Percentiles rank a stretch among this genome's conserved stretches.
Conservation (phyloP, 1,139 yeast genomes). For the Magnusiomyces fungicola region DNA sequence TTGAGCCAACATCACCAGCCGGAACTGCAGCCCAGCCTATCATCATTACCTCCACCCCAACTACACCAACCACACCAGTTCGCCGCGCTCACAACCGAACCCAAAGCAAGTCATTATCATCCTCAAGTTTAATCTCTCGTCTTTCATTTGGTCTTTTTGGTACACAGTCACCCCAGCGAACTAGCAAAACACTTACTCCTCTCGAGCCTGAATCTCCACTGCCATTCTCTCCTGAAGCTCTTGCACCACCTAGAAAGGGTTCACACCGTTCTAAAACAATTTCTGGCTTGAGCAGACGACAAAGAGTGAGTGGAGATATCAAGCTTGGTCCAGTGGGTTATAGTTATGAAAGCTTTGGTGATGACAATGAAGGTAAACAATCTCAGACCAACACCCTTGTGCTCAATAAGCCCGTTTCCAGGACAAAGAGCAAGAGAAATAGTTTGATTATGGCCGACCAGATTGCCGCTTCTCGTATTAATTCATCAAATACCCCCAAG, state of each 20-base stretch:
- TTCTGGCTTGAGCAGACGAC: background rate
- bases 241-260: background rate
- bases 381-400: background rate
- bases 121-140: background rate
- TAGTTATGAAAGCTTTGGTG: background rate
- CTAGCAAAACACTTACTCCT: background rate
- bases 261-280: background rate
- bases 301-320: background rate
- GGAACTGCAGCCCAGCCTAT: no score
- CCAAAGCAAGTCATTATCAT: background rate
- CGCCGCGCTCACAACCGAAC: background rate
- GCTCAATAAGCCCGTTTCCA: background rate
- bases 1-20: no score
- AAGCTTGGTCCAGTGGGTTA: background rate
- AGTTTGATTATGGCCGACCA: background rate
- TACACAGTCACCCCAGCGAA: background rate
- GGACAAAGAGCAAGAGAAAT: background rate
- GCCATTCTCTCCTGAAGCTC: background rate
- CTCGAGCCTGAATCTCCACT: background rate
- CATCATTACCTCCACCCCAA: no score
- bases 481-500: background rate
- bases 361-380: background rate
- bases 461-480: background rate
- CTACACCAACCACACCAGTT: background rate
- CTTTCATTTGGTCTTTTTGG: background rate